Evolutionary conservation across 495 filamentous ascomycete genomes (phyloP).

Genomic region (Polyplosphaeria fusca): DNA sequence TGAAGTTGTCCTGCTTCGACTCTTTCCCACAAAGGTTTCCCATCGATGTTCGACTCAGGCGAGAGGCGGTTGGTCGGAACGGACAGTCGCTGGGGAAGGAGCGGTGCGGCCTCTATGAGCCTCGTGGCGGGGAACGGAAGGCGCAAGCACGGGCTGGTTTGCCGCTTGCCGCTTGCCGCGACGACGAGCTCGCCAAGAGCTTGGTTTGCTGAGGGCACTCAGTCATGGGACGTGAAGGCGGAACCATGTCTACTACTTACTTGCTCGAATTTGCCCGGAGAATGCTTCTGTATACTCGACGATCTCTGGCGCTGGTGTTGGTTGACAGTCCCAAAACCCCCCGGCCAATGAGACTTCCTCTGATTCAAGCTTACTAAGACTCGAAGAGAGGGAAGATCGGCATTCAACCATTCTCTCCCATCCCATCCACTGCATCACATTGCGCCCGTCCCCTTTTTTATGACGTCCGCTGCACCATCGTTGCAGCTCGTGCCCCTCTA

Average conservation of each 20-base stretch:
- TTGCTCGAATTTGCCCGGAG: too few species aligned
- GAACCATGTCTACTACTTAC: too few species aligned
- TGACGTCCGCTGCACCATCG: too few species aligned
- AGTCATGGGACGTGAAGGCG: too few species aligned
- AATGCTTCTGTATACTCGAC: too few species aligned
- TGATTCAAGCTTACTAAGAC: not conserved
- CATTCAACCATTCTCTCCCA: not conserved
- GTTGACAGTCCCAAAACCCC: too few species aligned
- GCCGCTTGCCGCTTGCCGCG: not conserved
- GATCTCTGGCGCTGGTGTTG: too few species aligned
- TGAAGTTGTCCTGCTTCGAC: constrained; percentile 28
- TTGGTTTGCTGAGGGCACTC: not conserved
- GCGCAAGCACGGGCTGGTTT: not conserved
- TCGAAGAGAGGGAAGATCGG: not conserved
- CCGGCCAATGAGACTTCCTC: not conserved
- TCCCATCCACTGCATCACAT: not conserved
- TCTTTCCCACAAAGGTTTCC: constrained; percentile 27
- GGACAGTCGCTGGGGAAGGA: not conserved
- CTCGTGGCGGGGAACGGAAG: constrained; percentile 7
- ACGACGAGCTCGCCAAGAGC: not conserved
- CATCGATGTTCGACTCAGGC: constrained; percentile 10
- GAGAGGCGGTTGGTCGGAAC: not conserved
- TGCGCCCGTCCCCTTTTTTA: too few species aligned
- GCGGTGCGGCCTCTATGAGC: constrained; percentile 3
- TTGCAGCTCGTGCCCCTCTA: too few species aligned